A percentile compares a stretch with the other conserved stretches of the same genome.
Conservation (phyloP, 495 filamentous ascomycete species). For the Penicillium chermesinum region DNA sequence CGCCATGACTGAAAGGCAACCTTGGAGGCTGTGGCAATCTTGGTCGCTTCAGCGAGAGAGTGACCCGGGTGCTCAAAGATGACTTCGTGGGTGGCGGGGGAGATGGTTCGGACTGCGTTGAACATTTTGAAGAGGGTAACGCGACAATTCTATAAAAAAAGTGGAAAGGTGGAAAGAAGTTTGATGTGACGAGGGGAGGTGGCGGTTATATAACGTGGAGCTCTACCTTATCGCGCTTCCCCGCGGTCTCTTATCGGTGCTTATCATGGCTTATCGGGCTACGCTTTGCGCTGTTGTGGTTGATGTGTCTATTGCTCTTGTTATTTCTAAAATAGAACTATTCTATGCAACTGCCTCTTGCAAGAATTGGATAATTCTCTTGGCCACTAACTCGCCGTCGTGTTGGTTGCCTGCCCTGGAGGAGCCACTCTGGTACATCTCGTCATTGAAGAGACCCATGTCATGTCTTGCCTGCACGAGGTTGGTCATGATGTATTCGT, state of each 20-base stretch:
- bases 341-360: constrained; percentile 31
- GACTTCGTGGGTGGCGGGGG: constrained; percentile 75
- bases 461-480: constrained; percentile 57
- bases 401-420: constrained; percentile 44
- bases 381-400: constrained; percentile 62
- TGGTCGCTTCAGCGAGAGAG: constrained; percentile 59
- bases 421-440: constrained; percentile 56
- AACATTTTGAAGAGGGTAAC: constrained; percentile 51
- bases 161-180: background rate
- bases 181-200: background rate
- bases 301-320: background rate
- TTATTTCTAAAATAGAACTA: background rate
- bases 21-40: constrained; percentile 59
- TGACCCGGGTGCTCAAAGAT: constrained; percentile 76
- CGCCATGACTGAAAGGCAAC: constrained; percentile 68
- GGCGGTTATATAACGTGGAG: background rate
- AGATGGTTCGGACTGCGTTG: constrained; percentile 83
- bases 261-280: background rate
- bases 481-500: constrained; percentile 60
- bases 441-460: constrained; percentile 59
- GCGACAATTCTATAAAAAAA: background rate
- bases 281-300: background rate
- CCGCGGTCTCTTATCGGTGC: background rate
- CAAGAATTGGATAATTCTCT: constrained; percentile 65
- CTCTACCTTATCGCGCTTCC: background rate